Base-by-base conservation (phyloP, 2,329 filamentous ascomycete species). In the Didymellaceae sp. region DNA sequence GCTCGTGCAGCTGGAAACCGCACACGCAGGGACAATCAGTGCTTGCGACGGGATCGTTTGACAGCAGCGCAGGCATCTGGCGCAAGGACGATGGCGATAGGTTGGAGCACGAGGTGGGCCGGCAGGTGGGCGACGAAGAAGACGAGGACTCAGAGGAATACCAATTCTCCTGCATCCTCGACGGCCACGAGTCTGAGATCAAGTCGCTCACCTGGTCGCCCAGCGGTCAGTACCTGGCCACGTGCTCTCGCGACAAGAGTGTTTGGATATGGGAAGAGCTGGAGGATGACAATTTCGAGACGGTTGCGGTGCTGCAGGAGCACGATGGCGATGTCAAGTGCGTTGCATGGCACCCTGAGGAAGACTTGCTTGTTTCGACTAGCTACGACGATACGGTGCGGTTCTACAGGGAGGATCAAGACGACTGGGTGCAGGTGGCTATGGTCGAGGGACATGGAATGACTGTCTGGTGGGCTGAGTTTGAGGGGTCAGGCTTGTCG, bases 261-360 rank as follows among this genome's bases (percentile, higher is more conserved):
- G 90, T 97, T 14, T 99, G 94, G 94, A 90, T 99, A 63, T 99
- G 94, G 94, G 94, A 99, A 75, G 94, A 97, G 71, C 83, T 97
- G 45, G 89, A 87, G 13, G 92, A 96, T 46, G 93, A 96, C 71
- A 94, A 97, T 71, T 97, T 92, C 78, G 94, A 99, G 80, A 97
- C 94, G 1, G 86, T 97, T 13, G 94, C 93, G 0, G 93, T 97
- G 44, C 81, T 97, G 66, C 91, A 90, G 74, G 94, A 97, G 75
- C 94, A 99, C 71, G 89, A 92, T 37, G 92, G 90, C 17, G 94
- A 99, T 74, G 92, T 99, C 60, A 99, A 99, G 73, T 90, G 86
- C 58, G 90, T 99, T 1, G 85, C 86, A 2, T 99, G 94, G 94
- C 92, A 94, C 70, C 91, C 91, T 0, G 85, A 86, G 44, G 82